A percentile compares a stretch with the other conserved stretches of the same genome.
phyloP scores from a whole-genome alignment of 768 basidiomycete genomes.

The Collybia sordida region DNA sequence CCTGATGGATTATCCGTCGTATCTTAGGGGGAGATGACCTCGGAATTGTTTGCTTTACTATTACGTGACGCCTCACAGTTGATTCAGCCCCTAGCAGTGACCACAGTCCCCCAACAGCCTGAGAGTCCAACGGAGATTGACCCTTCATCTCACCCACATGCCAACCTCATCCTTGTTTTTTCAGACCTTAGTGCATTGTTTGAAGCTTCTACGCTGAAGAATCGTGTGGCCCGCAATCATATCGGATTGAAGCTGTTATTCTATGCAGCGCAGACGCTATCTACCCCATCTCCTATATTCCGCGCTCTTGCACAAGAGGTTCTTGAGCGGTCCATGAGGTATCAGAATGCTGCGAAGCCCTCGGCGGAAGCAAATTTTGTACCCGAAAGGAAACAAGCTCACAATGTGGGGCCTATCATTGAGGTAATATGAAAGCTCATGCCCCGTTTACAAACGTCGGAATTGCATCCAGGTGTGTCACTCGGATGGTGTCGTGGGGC shows the following conservation, averaged over 20 bases:
- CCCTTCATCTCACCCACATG: constrained; percentile 36
- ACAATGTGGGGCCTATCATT: constrained; percentile 2
- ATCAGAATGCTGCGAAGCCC: constrained; percentile 15
- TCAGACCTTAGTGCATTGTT: constrained; percentile 56
- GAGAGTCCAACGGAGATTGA: constrained; percentile 18
- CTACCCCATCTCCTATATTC: constrained; percentile 44
- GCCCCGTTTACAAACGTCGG: not conserved
- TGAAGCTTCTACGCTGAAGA: constrained; percentile 2
- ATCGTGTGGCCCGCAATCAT: constrained; percentile 27
- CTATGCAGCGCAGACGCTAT: constrained; percentile 63
- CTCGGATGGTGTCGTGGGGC: no score
- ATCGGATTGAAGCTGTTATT: constrained; percentile 63
- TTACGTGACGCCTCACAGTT: constrained; percentile 55
- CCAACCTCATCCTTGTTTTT: constrained; percentile 43
- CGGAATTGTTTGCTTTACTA: constrained; percentile 50
- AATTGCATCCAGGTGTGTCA: not conserved
- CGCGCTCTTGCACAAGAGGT: constrained; percentile 42
- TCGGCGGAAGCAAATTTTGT: not conserved
- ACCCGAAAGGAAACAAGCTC: not conserved
- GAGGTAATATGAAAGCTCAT: constrained; percentile 9
- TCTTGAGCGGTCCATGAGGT: constrained; percentile 18
- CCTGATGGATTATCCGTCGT: not conserved
- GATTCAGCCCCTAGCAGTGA: constrained; percentile 47
- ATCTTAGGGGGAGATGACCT: constrained; percentile 32
- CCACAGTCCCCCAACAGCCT: constrained; percentile 14